Evolutionary conservation across 202 grass and related monocot genomes (phyloP), one percentile per base, ranked within the genome.

Genomic region (Saccharum hybrid): DNA sequence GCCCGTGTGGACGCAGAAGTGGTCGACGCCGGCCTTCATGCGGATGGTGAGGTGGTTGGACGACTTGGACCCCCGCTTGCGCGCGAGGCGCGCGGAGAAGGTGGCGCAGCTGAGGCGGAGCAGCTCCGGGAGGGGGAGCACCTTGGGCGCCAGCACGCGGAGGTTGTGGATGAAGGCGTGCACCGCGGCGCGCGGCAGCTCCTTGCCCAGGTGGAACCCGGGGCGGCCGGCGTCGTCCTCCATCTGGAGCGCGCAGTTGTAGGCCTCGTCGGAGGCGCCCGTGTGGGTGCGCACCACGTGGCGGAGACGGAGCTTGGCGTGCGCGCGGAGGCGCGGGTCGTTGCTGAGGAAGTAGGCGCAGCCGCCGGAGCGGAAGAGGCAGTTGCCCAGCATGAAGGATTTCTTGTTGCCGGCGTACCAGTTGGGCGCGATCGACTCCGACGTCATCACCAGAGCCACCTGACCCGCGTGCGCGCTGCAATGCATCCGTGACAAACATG

Each of bases 301-400:
- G 14, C 72, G 85, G 68, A 97, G 87, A 0, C 86, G 88, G 46
- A 97, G 84, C 88, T 86, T 91, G 45, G 90, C 92, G 12, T 74
- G 88, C 0, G 34, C 52, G 2, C 62, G 77, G 31, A 87, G 85
- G 0, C 56, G 49, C 0, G 86, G 86, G 67, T 83, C 60, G 88
- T 97, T 94, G 54, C 84, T 89, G 4, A 97, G 94, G 83, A 97
- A 85, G 86, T 94, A 94, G 38, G 86, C 86, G 87, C 94, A 94
- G 19, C 94, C 94, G 74, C 94, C 94, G 13, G 94, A 97, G 67
- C 94, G 94, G 81, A 97, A 97, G 31, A 97, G 92, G 86, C 94
- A 97, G 86, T 97, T 97, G 10, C 92, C 94, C 3, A 97, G 86
- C 94, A 97, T 94, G 88, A 97, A 92, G 28, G 92, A 92, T 0